Conservation (phyloP, 2,329 filamentous ascomycete genomes). For the Apiospora koreana region DNA sequence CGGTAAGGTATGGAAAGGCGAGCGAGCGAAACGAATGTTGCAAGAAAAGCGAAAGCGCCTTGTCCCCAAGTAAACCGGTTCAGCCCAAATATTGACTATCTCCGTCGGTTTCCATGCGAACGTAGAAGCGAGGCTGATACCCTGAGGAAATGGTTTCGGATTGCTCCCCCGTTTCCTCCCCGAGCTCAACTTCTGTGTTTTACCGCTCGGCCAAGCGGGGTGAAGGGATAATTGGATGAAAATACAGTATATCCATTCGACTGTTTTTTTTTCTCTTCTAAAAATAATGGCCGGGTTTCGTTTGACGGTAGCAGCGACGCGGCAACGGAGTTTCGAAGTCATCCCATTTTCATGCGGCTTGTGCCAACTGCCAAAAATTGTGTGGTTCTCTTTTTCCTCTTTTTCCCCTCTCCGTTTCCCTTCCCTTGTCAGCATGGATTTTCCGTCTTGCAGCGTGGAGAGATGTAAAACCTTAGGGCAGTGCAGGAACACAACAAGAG, state of each 20-base stretch:
- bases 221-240: background rate
- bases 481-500: background rate
- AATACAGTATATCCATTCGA: background rate
- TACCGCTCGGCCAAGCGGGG: background rate
- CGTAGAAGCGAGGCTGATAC: background rate
- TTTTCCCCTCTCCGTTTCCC: background rate
- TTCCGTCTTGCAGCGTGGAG: constrained; percentile 4
- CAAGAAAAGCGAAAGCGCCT: background rate
- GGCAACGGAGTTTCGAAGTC: background rate
- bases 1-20: background rate
- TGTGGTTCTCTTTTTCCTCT: background rate
- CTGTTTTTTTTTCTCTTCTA: background rate
- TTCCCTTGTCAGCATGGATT: background rate
- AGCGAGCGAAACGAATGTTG: background rate
- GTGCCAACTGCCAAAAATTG: background rate
- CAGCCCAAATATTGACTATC: background rate
- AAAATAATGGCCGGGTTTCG: background rate
- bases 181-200: background rate
- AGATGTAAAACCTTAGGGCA: background rate
- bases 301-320: background rate
- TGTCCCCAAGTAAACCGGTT: background rate
- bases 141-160: background rate
- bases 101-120: background rate
- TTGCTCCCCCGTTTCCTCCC: background rate
- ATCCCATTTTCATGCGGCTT: background rate